These are phyloP conservation scores for Inga laurina DNA, from an alignment of 306 rosid species.

Conservation along the genomic window DNA sequence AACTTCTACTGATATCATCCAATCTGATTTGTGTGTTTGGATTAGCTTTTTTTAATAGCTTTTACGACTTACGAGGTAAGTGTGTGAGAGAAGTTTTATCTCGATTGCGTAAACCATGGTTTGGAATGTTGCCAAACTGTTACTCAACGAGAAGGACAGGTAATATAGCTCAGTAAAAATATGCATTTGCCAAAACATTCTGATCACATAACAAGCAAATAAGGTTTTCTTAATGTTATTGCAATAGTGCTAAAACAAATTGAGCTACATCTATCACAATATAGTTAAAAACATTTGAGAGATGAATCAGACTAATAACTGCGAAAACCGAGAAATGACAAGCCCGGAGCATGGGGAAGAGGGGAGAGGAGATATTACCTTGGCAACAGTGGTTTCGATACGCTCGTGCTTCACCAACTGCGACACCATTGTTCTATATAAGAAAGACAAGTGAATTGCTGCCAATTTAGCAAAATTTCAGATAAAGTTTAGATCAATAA, in stretches of 20 bases:
- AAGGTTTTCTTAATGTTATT: neutral
- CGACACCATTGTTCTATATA: constrained; percentile 86
- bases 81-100: no score
- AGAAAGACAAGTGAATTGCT: neutral
- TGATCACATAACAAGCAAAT: neutral
- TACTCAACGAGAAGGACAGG: neutral
- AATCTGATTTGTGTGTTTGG: neutral
- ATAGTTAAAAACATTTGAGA: neutral
- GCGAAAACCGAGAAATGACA: neutral
- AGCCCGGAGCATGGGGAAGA: neutral
- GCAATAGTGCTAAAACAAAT: neutral
- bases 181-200: neutral
- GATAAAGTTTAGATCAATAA: neutral
- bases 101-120: no score
- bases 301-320: neutral
- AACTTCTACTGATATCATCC: neutral
- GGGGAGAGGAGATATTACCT: constrained; percentile 41
- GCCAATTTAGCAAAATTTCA: neutral
- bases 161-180: neutral
- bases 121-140: no score
- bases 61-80: no score
- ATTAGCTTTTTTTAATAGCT: no score
- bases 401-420: constrained; percentile 97
- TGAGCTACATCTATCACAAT: neutral
- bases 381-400: constrained; percentile 92